Percentiles rank a stretch among this genome's conserved stretches.
These are phyloP conservation scores for Pseudocercospora pini-densiflorae DNA, from an alignment of 2,329 filamentous ascomycete genomes.

Conservation along the genomic window DNA sequence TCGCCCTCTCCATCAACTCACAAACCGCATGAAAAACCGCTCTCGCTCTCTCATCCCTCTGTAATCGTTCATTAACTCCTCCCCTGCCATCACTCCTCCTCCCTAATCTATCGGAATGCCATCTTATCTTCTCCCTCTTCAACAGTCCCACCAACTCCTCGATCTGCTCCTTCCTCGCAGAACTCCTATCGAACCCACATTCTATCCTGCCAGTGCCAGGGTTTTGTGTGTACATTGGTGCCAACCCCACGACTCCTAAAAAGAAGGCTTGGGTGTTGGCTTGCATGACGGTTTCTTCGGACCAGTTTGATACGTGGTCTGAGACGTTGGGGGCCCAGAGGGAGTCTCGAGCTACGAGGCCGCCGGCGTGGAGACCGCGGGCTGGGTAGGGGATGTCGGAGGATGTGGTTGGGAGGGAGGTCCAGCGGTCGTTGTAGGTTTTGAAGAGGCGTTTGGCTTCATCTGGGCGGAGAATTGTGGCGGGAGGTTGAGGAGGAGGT, in stretches of 20 bases:
- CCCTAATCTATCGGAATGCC: constrained; percentile 40
- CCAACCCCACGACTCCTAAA: constrained; percentile 33
- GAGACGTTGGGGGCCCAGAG: constrained; percentile 33
- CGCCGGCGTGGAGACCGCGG: constrained; percentile 34
- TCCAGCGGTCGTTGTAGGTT: constrained; percentile 38
- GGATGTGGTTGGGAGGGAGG: constrained; percentile 29
- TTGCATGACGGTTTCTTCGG: constrained; percentile 38
- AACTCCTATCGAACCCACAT: constrained; percentile 32
- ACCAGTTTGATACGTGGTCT: constrained; percentile 34
- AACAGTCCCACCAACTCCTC: constrained; percentile 34
- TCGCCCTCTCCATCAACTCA: constrained; percentile 36
- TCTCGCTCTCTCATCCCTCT: constrained; percentile 36
- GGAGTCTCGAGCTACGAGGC: constrained; percentile 31
- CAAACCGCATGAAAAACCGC: constrained; percentile 42
- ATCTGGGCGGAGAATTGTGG: constrained; percentile 31
- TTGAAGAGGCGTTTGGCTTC: constrained; percentile 36
- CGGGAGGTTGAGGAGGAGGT: constrained; percentile 27
- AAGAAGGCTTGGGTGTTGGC: constrained; percentile 41
- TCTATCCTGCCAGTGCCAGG: constrained; percentile 29
- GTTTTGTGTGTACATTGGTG: constrained; percentile 32
- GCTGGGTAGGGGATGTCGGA: constrained; percentile 38
- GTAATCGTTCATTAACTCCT: constrained; percentile 33
- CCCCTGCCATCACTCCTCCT: constrained; percentile 31
- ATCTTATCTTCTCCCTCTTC: constrained; percentile 41
- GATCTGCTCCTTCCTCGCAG: constrained; percentile 30